Percentiles rank a stretch among this genome's conserved stretches.
phyloP scores from a whole-genome alignment of 2,329 filamentous ascomycete genomes.

The Tolypocladium tropicale region DNA sequence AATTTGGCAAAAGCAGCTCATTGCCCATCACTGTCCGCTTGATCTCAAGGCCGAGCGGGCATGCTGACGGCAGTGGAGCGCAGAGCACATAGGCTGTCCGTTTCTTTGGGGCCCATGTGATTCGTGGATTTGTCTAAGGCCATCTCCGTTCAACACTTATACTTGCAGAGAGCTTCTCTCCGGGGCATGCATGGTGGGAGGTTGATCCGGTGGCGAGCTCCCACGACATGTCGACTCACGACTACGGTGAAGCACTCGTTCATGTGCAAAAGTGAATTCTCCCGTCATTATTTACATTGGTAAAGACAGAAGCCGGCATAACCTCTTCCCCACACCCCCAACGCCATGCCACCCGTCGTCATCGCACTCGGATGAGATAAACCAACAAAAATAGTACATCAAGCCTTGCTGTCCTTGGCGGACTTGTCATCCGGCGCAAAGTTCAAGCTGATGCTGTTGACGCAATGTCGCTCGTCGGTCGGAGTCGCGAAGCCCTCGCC shows the following conservation, averaged over 20 bases:
- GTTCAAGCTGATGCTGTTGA: slow-evolving; percentile 85
- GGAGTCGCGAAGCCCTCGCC: slow-evolving; percentile 76
- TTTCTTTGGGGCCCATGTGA: not conserved
- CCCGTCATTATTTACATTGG: not conserved
- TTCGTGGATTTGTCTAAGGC: not conserved
- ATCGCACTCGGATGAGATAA: not conserved
- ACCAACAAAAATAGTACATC: not conserved
- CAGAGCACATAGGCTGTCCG: not conserved
- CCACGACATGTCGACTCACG: not conserved
- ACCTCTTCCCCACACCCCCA: not conserved
- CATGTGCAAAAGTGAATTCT: not conserved
- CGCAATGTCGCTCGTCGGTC: slow-evolving; percentile 93
- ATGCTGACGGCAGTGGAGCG: not conserved
- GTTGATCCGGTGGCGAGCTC: not conserved
- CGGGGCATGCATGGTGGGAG: not conserved
- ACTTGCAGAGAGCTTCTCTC: not conserved
- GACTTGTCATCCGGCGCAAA: slow-evolving; percentile 59
- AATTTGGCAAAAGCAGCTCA: no score
- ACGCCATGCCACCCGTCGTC: not conserved
- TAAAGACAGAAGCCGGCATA: not conserved
- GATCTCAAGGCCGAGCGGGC: not conserved
- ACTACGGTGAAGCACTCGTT: not conserved
- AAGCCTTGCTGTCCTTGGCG: slow-evolving; percentile 27
- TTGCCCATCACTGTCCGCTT: not conserved
- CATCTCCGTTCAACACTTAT: not conserved